Base-by-base conservation (phyloP, 192 early-diverging fungal genomes). In the Entomortierella beljakovae region DNA sequence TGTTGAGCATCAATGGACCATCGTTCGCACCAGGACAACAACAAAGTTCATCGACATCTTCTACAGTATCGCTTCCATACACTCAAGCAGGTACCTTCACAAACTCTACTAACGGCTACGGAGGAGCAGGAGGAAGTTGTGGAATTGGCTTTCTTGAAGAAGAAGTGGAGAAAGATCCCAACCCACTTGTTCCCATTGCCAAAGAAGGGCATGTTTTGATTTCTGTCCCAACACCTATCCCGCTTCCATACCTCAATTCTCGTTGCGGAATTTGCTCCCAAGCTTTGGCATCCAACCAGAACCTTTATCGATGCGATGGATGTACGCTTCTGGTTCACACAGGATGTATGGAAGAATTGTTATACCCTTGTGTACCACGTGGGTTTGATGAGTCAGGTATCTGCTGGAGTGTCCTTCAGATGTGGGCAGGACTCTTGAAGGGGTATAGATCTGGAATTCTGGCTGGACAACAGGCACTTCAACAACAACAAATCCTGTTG, bases 351-450 rank as follows among this genome's bases (percentile, higher is more conserved):
- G 67, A 79, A 25, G 70, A 89, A 31, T 61, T 93, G 68, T 60
- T 70, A 64, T 89, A 85, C 65, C 86, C 84, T 29, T 91, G 74
- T 75, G 75, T 75, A 64, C 84, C 92, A 7, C 82, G 85, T 22
- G 76, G 80, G 46, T 94, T 93, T 64, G 85, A 94, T 61, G 93
- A 94, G 61, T 59, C 73, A 34, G 91, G 90, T 23, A 86, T 95
- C 60, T 87, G 85, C 50, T 72, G 80, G 53, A 82, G 88, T 20
- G 93, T 94, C 48, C 70, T 95, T 32, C 90, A 90, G 65, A 84
- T 92, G 60, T 94, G 93, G 82, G 90, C 91, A n/a, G 93, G 92
- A 1, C 75, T 95, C 29, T 68, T 95, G 38, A 90, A 89, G 57
- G 70, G 90, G 29, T 95, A 95, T 72, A 80, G 94, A 59, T 69